Evolutionary conservation across 2,329 filamentous ascomycete genomes (phyloP), one percentile per base, ranked within the genome.

Genomic region (Calonectria pauciramosa): DNA sequence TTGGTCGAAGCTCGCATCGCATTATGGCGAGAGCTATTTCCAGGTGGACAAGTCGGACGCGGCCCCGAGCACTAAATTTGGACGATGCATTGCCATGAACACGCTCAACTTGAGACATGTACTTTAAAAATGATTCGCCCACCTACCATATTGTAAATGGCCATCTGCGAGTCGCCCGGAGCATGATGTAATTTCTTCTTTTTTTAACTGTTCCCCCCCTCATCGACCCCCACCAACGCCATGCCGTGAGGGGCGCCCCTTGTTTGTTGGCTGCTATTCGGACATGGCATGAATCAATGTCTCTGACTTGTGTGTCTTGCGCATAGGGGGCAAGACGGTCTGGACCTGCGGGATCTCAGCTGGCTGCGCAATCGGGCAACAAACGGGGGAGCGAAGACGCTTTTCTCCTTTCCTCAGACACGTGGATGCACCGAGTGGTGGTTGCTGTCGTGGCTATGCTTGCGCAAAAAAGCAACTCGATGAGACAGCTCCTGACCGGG

Each of bases 111-210:
- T 63, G 56, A 41, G 56, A 63, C 56, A 41, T 41, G 56, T 16
- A 63, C 26, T 38, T 44, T 26, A 38, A 59, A 59, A n/a, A 38
- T 49, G 38, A 65, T 65, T 34, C 32, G 56, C 56, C 51, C 28
- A 44, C 20, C 41, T 49, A 6, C 23, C 34, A 56, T 28, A 8
- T 26, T 7, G 52, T 16, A 34, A 16, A 38, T 56, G 10, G 20
- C 23, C 28, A 32, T 34, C 26, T 65, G 68, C 59, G 32, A 52
- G 60, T 36, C 23, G 47, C 56, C 68, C 20, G 18, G 49, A 65
- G 54, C 68, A 70, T 69, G 28, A 69, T 63, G 67, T 30, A 16
- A 41, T 49, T 60, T 47, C 52, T 54, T 38, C 36, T 34, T 68
- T 52, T 23, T 54, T 26, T 60, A 30, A 63, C 26, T 16, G 47